Base-by-base conservation (phyloP, 2,329 filamentous ascomycete genomes). In the Penicillium sp. region DNA sequence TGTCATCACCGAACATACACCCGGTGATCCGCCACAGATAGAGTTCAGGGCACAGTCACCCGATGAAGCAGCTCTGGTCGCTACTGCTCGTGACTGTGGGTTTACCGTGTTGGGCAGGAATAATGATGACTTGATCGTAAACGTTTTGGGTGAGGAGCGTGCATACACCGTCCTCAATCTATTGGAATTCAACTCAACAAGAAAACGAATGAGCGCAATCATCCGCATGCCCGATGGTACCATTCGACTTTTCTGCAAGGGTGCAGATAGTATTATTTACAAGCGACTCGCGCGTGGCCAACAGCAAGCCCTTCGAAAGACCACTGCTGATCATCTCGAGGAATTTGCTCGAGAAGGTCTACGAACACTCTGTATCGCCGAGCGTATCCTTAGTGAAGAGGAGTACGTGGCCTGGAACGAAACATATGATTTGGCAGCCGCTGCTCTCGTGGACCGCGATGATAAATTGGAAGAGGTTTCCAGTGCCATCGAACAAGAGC, bases 121-220 rank as follows among this genome's bases (percentile, higher is more conserved):
- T 2, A 82, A 84, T 38, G 89, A 96, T 60, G 90, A 90, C 52
- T 88, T 99, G 61, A 84, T 90, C 52, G 69, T 99, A 55, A 96
- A 96, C 62, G 81, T 96, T 6, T 83, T 95, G 77, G 95, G 94
- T 49, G 82, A 91, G 65, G 91, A 97, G 64, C 83, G 85, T 47
- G 85, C 88, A 60, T 99, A 94, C 70, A 87, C 86, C 16, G 88
- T 99, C 30, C 82, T 99, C 48, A 97, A 96, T 73, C 96, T 89
- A 1, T 87, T 99, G 38, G 94, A 99, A 70, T 99, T 99, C 79
- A 97, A 97, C 71, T 97, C 93, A 0, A 91, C 88, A 45, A 84
- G 94, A 66, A 99, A 99, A 77, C 85, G 94, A 63, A 99, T 99
- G 94, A 97, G 92, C 74, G 90, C 92, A 2, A 97, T 99, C 63